Evolutionary conservation across 2,329 filamentous ascomycete species (phyloP), one percentile per base, ranked within the genome.

Genomic region (Myriosclerotinia duriaeana): DNA sequence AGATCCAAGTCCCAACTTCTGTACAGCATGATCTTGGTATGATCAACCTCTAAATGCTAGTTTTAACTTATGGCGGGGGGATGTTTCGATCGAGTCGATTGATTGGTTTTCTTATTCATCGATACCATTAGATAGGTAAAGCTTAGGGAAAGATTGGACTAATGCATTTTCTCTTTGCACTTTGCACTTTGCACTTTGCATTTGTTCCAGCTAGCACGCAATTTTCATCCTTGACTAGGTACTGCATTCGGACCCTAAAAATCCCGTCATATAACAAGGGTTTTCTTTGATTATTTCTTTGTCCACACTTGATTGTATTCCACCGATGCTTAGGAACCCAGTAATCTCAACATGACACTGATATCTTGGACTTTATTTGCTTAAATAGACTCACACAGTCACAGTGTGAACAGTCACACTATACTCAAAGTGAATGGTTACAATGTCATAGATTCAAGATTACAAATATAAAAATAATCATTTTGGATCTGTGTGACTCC

Each of bases 231-330:
- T 26, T 60, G 58, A 20, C 30, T 34, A 34, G 5, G 4, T 14
- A 38, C 44, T 50, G 58, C 44, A 38, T 38, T 60, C 56, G 56
- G 42, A 36, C 56, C 44, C 44, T 60, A 5, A 11, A 60, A 48
- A 38, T 14, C 48, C 56, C 56, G 42, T 34, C 40, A 34, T 59
- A 11, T 34, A 34, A 15, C 11, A 44, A n/a, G 17, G 55, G 38
- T 34, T 58, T 26, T 58, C 40, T 44, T 12, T 58, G 55, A 22
- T 34, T 44, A 14, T 34, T 59, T 34, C 56, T 59, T 59, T 59
- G 56, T 48, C 56, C 56, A 59, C 56, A 26, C 30, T 12, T 44
- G 2, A 50, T 44, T 40, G 26, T 26, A 26, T 46, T 36, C 8
- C 22, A 38, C 30, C 42, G 42, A 48, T 48, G 26, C 3, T 15